Evolutionary conservation across 164 flowering plant genomes (phyloP), one percentile per base, ranked within the genome.

Genomic region (Liquidambar formosana): DNA sequence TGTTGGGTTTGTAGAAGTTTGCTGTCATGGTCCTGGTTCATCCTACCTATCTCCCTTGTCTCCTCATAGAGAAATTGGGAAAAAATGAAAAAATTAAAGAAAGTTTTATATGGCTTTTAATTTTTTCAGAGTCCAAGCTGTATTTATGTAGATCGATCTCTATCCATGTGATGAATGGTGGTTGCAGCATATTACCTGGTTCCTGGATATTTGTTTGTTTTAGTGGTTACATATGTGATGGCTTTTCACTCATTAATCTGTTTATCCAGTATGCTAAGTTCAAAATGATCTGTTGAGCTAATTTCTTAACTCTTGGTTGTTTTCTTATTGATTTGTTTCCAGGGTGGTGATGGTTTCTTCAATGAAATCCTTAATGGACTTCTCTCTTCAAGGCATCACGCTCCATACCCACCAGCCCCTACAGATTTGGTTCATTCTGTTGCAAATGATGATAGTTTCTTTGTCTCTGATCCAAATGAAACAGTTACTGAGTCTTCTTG

Each of bases 341-440:
- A 94, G 97, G 99, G 99, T 52, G 97, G 99, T 71, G 99, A 94
- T 84, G 99, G 99, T 27, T 88, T 94, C 74, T 94, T 94, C 84
- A 92, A 87, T 79, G 99, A 94, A 82, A 81, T 94, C 67, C 88
- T 94, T 43, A 94, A 94, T 75, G 99, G 97, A 18, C 74, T 92
- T 73, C 92, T 92, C 69, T 75, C 74, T 65, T 71, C 90, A 58
- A 80, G 95, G 83, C 90, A 83, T 76, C 82, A 83, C 71, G 87
- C 89, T 74, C 83, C 90, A 61, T 82, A 80, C 25, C 99, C 99
- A 58, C 96, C 94, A 41, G 73, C 79, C 4, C 99, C 99, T 61
- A 47, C 81, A 19, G 94, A 87, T 72, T 65, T 82, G 69, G 27
- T 65, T 54, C 68, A 79, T 61, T 74, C 86, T 71, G 65, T 63